Base-by-base conservation (phyloP, 1,139 yeast genomes). In the Yamadazyma spencermartinsiae region DNA sequence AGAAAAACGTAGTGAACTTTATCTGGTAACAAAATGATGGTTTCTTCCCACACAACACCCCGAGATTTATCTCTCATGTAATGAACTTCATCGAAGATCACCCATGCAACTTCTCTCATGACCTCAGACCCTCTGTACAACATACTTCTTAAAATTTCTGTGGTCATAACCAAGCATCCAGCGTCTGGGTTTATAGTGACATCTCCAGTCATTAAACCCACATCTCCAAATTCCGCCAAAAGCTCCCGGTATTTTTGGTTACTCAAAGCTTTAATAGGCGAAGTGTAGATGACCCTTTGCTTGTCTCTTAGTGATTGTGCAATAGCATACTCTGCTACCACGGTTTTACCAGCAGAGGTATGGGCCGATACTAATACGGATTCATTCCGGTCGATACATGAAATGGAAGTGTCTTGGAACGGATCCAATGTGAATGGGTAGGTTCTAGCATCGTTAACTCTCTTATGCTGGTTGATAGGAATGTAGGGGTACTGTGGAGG, bases 1-100 rank as follows among this genome's bases (percentile, higher is more conserved):
- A 89, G 70, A 51, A 89, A 82, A 13, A 85, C 92, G 54, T 84
- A 83, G 52, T 82, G 86, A 31, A 94, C 96, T 65, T 92, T 94
- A 54, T 90, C 96, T 2, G 99, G 99, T 39, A 92, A 73, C 66
- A 92, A 75, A 46, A 92, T 92, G 49, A 92, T 92, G 15, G 96
- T 94, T 65, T 92, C 99, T 68, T 92, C 99, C 99, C 99, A 92
- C 27, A 92, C 98, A 33, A 92, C 99, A 59, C 99, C 99, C 66
- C 99, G 80, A 48, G 89, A 92, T 52, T 87, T 83, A 60, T 89
- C 97, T 69, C 95, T 82, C 82, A 90, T 90, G 62, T 90, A 90
- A 68, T 90, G 98, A 33, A 90, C 96, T 58, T 90, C 98, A 64
- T 89, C 98, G 53, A 90, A 90, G 31, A 90, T 82, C 36, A 90